Conservation (phyloP, 1,139 yeast species). For the Sugiyamaella novakii region DNA sequence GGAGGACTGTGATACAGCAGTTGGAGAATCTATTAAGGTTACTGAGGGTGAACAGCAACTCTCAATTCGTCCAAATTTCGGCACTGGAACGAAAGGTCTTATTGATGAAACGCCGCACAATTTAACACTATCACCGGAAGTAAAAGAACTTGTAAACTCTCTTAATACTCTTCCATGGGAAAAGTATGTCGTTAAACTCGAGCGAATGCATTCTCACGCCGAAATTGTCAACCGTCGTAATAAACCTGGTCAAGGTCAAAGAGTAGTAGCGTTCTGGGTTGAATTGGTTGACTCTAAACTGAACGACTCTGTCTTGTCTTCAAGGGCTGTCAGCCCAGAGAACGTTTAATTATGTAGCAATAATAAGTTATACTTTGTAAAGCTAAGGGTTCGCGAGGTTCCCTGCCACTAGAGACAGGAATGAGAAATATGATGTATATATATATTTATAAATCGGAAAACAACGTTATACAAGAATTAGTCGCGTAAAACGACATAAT, state of each 20-base stretch:
- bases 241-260: constrained; percentile 39
- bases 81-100: constrained; percentile 28
- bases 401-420: constrained; percentile 2
- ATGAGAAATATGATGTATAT: neutral
- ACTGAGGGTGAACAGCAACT: constrained; percentile 1
- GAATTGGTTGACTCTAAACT: constrained; percentile 20
- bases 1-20: constrained; percentile 8
- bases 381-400: neutral
- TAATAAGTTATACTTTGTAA: neutral
- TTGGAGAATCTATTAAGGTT: neutral
- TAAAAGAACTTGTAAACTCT: constrained; percentile 54
- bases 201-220: constrained; percentile 74
- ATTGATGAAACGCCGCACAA: constrained; percentile 30
- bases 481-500: constrained; percentile 62
- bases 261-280: constrained; percentile 34
- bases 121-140: constrained; percentile 38
- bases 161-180: constrained; percentile 68
- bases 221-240: constrained; percentile 54
- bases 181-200: constrained; percentile 68
- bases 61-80: constrained; percentile 35
- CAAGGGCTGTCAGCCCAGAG: neutral
- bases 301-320: neutral
- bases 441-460: constrained; percentile 9
- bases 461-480: constrained; percentile 22
- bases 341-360: neutral